Evolutionary conservation across 352 stramenopile species (phyloP).

Genomic region (Thraustochytrium striatum): DNA sequence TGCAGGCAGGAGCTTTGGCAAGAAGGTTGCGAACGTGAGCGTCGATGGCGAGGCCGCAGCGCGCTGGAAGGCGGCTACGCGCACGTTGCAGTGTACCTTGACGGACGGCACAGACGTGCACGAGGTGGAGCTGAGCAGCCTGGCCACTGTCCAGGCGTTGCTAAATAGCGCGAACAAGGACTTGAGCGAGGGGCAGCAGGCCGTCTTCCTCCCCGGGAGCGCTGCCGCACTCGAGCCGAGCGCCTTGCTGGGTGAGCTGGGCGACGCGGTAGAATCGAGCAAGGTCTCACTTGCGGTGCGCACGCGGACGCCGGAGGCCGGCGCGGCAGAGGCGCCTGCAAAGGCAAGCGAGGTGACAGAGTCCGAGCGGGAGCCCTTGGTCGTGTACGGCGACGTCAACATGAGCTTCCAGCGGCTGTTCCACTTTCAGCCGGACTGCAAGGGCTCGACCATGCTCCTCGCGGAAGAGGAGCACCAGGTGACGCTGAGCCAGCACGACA

Average conservation of each 20-base stretch:
- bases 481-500: constrained; percentile 63
- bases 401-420: constrained; percentile 72
- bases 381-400: constrained; percentile 65
- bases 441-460: constrained; percentile 71
- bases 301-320: background rate
- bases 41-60: too few relatives aligned
- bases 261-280: background rate
- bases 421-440: constrained; percentile 70
- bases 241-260: background rate
- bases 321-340: background rate
- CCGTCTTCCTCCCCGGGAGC: too few relatives aligned
- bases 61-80: too few relatives aligned
- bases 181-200: too few relatives aligned
- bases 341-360: background rate
- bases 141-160: too few relatives aligned
- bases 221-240: too few relatives aligned
- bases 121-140: too few relatives aligned
- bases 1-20: too few relatives aligned
- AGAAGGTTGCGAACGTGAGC: too few relatives aligned
- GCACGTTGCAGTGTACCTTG: too few relatives aligned
- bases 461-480: constrained; percentile 70
- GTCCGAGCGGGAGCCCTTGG: constrained; percentile 60
- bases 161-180: too few relatives aligned
- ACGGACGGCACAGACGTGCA: too few relatives aligned
- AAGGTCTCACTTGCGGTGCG: background rate